phyloP scores from a whole-genome alignment of 2,329 filamentous ascomycete species.

The Coniochaeta hoffmannii region DNA sequence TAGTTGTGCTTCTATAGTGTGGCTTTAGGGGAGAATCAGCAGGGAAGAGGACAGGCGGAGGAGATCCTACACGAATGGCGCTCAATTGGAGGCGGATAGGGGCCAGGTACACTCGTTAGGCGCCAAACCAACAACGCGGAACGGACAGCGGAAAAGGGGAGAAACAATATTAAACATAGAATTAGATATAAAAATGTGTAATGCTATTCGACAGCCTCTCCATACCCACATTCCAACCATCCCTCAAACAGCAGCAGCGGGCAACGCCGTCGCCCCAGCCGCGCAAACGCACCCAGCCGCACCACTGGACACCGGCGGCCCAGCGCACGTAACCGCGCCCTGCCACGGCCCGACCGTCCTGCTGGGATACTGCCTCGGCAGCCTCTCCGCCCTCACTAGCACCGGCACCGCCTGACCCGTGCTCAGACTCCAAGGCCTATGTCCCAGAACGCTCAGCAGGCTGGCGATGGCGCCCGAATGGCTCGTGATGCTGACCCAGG shows the following conservation, averaged over 20 bases:
- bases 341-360: conserved; percentile 14
- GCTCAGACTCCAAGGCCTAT: conserved; percentile 52
- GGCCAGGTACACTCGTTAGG: too few species aligned
- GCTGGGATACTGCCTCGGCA: conserved; percentile 20
- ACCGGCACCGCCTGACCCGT: conserved; percentile 64
- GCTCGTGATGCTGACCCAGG: conserved; percentile 52
- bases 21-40: too few species aligned
- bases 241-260: not conserved
- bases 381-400: conserved; percentile 50
- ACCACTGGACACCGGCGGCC: not conserved
- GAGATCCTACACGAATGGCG: too few species aligned
- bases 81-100: too few species aligned
- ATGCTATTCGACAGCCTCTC: too few species aligned
- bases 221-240: not conserved
- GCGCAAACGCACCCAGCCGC: conserved; percentile 4
- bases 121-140: too few species aligned
- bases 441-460: conserved; percentile 28
- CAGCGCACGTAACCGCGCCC: conserved; percentile 1
- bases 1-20: too few species aligned
- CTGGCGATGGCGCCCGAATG: conserved; percentile 51
- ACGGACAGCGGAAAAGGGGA: too few species aligned
- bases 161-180: too few species aligned
- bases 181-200: too few species aligned
- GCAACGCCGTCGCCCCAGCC: not conserved
- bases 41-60: too few species aligned